Percentiles rank a stretch among this genome's conserved stretches.
Conservation (phyloP, 2,329 filamentous ascomycete genomes). For the Helotiales sp. region DNA sequence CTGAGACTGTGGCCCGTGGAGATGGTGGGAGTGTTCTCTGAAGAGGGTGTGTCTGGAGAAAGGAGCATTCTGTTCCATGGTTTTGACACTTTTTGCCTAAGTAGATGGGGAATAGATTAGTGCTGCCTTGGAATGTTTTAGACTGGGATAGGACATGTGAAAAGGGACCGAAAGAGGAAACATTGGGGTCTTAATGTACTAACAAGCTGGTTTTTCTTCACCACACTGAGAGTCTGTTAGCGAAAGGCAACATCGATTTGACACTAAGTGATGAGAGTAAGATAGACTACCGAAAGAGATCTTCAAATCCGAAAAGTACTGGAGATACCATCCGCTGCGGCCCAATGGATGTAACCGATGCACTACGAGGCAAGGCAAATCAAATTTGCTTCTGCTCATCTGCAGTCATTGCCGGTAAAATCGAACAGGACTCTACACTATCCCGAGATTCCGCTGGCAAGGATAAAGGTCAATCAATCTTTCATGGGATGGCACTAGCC, state of each 20-base stretch:
- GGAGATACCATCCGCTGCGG: neutral
- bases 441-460: neutral
- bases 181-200: too few species aligned
- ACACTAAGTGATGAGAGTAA: neutral
- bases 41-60: conserved; percentile 39
- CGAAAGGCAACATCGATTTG: neutral
- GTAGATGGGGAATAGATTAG: too few species aligned
- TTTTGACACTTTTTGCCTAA: conserved; percentile 36
- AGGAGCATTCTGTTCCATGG: conserved; percentile 38
- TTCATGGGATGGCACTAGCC: conserved; percentile 3
- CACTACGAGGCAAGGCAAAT: neutral
- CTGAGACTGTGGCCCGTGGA: neutral
- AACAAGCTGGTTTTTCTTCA: conserved; percentile 38
- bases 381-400: neutral
- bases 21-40: conserved; percentile 12
- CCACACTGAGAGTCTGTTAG: conserved; percentile 34
- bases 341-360: neutral
- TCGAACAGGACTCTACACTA: neutral
- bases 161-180: too few species aligned
- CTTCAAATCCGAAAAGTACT: neutral
- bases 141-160: too few species aligned
- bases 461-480: neutral
- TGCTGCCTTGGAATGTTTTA: too few species aligned
- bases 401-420: neutral
- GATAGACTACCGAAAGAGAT: neutral